Evolutionary conservation across 352 stramenopile species (phyloP).

Genomic region (Phytophthora pseudosyringae): DNA sequence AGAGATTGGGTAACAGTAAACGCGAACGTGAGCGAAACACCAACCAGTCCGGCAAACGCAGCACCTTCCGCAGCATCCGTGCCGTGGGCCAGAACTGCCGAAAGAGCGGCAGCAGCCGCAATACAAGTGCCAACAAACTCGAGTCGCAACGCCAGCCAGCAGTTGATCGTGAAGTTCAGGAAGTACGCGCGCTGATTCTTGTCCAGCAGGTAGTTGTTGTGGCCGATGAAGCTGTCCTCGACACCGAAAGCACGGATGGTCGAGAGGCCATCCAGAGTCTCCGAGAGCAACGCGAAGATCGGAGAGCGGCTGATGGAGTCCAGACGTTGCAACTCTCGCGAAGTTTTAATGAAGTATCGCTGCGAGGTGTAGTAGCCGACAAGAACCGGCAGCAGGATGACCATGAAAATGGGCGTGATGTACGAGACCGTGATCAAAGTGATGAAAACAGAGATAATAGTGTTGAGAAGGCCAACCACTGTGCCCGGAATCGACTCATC

Average conservation of each 20-base stretch:
- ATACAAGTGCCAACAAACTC: conserved; percentile 48
- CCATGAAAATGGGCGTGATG: conserved; percentile 47
- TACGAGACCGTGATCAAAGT: conserved; percentile 28
- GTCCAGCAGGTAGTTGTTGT: conserved; percentile 50
- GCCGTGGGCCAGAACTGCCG: conserved; percentile 81
- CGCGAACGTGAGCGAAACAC: conserved; percentile 41
- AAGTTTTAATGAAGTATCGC: conserved; percentile 86
- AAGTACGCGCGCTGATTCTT: conserved; percentile 81
- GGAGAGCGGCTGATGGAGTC: conserved; percentile 90
- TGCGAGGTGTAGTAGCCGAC: conserved; percentile 18
- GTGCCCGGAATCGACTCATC: conserved; percentile 50
- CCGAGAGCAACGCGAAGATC: conserved; percentile 92
- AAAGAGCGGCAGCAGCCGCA: conserved; percentile 48
- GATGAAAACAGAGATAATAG: conserved; percentile 19
- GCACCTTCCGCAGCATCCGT: conserved; percentile 44
- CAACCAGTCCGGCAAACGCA: conserved; percentile 33
- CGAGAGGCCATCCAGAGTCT: conserved; percentile 92
- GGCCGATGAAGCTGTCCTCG: conserved; percentile 36
- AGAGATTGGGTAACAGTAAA: conserved; percentile 19
- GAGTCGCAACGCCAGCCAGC: conserved; percentile 20
- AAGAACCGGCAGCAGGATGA: conserved; percentile 43
- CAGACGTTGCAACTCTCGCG: conserved; percentile 93
- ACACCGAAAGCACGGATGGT: conserved; percentile 86
- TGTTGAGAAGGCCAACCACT: conserved; percentile 26
- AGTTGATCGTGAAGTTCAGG: conserved; percentile 83